Evolutionary conservation across 75 land plant genomes (phyloP).

Genomic region (Sequoia sempervirens): DNA sequence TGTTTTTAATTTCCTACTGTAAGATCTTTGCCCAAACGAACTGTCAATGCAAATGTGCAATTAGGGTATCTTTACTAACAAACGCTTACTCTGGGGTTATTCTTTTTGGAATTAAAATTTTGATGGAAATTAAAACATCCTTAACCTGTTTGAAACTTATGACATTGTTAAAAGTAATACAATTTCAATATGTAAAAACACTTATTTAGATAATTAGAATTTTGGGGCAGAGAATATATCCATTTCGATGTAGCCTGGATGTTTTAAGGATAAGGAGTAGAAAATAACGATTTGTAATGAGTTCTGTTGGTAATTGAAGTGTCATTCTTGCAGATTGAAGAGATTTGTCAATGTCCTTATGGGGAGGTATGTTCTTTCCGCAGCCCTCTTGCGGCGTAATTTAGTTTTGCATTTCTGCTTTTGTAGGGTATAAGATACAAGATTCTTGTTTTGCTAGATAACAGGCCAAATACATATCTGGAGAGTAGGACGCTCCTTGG

Average conservation of each 20-base stretch:
- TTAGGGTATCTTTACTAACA: background rate
- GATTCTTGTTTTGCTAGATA: background rate
- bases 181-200: background rate
- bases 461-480: background rate
- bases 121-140: background rate
- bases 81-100: background rate
- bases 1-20: constrained; percentile 7
- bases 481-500: background rate
- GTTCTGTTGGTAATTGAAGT: constrained; percentile 1
- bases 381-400: background rate
- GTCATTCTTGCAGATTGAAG: constrained; percentile 63
- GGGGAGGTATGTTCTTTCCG: constrained; percentile 59
- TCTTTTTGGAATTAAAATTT: background rate
- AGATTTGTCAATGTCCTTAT: constrained; percentile 62
- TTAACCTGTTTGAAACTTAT: background rate
- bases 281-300: background rate
- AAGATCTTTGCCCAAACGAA: constrained; percentile 1
- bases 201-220: background rate
- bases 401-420: background rate
- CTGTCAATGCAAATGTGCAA: background rate
- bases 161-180: background rate
- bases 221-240: background rate
- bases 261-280: background rate
- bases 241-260: background rate
- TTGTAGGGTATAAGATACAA: background rate